Evolutionary conservation across 2,329 filamentous ascomycete species (phyloP), one percentile per base, ranked within the genome.

Genomic region (Fusarium avenaceum): DNA sequence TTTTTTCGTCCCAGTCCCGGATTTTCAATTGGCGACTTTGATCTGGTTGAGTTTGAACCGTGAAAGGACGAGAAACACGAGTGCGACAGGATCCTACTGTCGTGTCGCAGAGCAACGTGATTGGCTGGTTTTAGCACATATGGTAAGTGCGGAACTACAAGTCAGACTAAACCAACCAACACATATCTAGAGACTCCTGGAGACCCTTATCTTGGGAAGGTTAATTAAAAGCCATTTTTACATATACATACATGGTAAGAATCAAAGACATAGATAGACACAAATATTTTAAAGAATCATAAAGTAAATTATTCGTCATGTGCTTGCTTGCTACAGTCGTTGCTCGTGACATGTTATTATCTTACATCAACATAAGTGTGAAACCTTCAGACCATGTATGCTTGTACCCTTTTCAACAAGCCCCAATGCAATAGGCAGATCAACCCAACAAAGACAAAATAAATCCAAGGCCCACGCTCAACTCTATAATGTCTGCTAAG

Each of bases 31-130:
- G 61, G 62, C 51, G 40, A 43, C 39, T 56, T 61, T 42, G 55
- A 64, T 63, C 45, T 67, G 63, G 61, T 59, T 58, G 53, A 53
- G 56, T 55, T 62, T 50, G 33, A 55, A 51, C 63, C 57, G 57
- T 66, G 62, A 60, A 57, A 72, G 69, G 59, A 67, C 35, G 55
- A 60, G 59, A 69, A 58, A 65, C 71, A 66, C 66, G 61, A 66
- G 62, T 73, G 71, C 69, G 69, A 73, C 64, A 56, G 69, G 60
- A 61, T 69, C 59, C 58, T 64, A 40, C 54, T 54, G 67, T 67
- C 64, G 67, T 73, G 61, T 73, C 64, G 69, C 65, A 45, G 69
- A 51, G 57, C 38, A 39, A 35, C 46, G 26, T 73, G 71, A 73
- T 73, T 73, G 71, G 71, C 32, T 51, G 43, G 28, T 32, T 52